phyloP scores from a whole-genome alignment of 345 rosid genomes.

The Brassica incana region DNA sequence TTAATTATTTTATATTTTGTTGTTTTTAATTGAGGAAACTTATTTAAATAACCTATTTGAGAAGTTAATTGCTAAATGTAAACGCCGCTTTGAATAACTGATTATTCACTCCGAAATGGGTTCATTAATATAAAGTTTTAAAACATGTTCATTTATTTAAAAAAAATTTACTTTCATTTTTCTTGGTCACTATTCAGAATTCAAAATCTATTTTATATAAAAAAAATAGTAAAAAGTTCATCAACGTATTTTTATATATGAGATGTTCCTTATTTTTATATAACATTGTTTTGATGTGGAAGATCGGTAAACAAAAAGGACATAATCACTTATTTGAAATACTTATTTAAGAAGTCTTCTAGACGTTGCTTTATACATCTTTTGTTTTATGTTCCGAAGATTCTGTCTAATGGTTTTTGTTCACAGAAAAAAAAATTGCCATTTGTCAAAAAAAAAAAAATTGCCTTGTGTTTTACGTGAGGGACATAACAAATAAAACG shows the following conservation, averaged over 20 bases:
- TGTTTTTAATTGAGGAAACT: too few species aligned
- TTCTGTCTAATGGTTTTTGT: conserved; percentile 21
- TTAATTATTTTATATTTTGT: too few species aligned
- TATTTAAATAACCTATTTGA: too few species aligned
- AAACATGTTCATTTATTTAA: neutral
- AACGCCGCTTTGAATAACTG: neutral
- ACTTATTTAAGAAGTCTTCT: conserved; percentile 35
- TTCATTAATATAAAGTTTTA: neutral
- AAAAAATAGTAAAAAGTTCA: too few species aligned
- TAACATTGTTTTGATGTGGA: neutral
- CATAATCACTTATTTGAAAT: neutral
- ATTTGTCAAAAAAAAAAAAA: neutral
- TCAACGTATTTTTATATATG: too few species aligned
- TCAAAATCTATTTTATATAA: too few species aligned
- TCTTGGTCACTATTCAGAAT: neutral
- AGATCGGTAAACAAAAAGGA: neutral
- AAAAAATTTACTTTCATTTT: neutral
- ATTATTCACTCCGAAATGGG: neutral
- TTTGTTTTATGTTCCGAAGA: conserved; percentile 10
- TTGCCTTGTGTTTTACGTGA: conserved; percentile 22
- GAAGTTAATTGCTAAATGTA: too few species aligned
- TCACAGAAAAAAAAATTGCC: conserved; percentile 21
- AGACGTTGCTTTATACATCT: conserved; percentile 7
- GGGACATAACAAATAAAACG: conserved; percentile 17
- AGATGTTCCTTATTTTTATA: neutral